Conservation (phyloP, 768 basidiomycete genomes). For the Pleurotus eryngii region DNA sequence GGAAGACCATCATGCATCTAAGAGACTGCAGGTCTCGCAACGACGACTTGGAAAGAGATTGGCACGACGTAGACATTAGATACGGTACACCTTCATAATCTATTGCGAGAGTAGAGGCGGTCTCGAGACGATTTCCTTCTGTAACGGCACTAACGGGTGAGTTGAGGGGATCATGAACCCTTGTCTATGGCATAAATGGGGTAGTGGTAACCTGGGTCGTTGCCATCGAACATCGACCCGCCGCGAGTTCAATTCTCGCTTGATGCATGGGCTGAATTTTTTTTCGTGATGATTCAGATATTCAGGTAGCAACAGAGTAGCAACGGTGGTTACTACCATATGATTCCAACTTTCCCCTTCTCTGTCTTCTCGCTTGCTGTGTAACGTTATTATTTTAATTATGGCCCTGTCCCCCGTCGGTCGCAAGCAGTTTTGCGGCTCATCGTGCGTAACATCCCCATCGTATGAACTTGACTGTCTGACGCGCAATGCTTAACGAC, state of each 20-base stretch:
- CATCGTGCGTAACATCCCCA: background rate
- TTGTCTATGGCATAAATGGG: conserved; percentile 6
- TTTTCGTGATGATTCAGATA: no score
- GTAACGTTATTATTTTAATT: conserved; percentile 5
- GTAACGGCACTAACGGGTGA: background rate
- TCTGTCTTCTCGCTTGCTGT: background rate
- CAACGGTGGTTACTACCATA: background rate
- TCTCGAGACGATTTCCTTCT: no score
- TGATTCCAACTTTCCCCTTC: background rate
- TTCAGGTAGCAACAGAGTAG: no score
- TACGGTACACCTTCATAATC: no score
- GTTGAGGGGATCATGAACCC: background rate
- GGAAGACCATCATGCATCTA: background rate
- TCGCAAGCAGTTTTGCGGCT: conserved; percentile 6
- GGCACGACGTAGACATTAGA: background rate
- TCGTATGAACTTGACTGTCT: no score
- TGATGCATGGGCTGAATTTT: background rate
- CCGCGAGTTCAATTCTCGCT: conserved; percentile 12
- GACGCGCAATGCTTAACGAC: background rate
- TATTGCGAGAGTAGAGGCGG: no score
- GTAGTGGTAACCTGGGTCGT: conserved; percentile 20
- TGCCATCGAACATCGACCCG: conserved; percentile 16
- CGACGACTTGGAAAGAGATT: conserved; percentile 5
- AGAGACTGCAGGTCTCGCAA: conserved; percentile 2
- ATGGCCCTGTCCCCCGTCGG: conserved; percentile 23